Evolutionary conservation across 1,284 basidiomycete species (phyloP).

Genomic region (Wolfiporia cocos): DNA sequence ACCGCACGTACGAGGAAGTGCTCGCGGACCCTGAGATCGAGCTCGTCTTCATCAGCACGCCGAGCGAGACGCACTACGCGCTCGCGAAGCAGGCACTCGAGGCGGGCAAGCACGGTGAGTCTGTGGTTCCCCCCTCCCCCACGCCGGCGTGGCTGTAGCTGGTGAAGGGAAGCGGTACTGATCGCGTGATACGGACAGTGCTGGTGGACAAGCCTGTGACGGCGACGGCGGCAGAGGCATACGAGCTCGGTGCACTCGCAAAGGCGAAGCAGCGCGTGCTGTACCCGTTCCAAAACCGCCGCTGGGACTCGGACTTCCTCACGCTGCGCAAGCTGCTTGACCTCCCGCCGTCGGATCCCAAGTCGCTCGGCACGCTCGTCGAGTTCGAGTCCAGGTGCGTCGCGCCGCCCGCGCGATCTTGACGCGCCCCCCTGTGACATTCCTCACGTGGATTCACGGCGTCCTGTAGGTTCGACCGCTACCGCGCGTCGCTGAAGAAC

Average conservation of each 20-base stretch:
- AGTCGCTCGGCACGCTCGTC: conserved; percentile 56
- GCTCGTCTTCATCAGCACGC: conserved; percentile 69
- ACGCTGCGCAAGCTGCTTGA: conserved; percentile 63
- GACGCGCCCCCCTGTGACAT: not conserved
- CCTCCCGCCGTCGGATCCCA: conserved; percentile 42
- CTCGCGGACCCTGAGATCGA: conserved; percentile 56
- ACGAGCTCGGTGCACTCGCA: conserved; percentile 63
- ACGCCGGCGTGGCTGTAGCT: not conserved
- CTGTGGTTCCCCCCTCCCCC: not conserved
- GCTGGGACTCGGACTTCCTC: conserved; percentile 82
- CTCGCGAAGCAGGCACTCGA: conserved; percentile 60
- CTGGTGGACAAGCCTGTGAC: conserved; percentile 85
- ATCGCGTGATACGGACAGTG: conserved; percentile 31
- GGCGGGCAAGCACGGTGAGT: conserved; percentile 74
- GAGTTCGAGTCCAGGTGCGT: conserved; percentile 74
- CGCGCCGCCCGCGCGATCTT: not conserved
- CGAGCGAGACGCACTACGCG: conserved; percentile 75
- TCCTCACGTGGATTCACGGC: no score
- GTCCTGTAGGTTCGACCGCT: conserved; percentile 65
- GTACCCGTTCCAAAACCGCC: conserved; percentile 77
- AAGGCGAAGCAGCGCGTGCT: conserved; percentile 60
- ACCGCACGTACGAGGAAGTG: conserved; percentile 50
- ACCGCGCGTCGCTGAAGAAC: conserved; percentile 58
- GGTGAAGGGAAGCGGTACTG: no score
- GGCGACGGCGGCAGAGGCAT: conserved; percentile 58